Conservation (phyloP, 176 grass and related monocot species). For the Aegilops umbellulata region DNA sequence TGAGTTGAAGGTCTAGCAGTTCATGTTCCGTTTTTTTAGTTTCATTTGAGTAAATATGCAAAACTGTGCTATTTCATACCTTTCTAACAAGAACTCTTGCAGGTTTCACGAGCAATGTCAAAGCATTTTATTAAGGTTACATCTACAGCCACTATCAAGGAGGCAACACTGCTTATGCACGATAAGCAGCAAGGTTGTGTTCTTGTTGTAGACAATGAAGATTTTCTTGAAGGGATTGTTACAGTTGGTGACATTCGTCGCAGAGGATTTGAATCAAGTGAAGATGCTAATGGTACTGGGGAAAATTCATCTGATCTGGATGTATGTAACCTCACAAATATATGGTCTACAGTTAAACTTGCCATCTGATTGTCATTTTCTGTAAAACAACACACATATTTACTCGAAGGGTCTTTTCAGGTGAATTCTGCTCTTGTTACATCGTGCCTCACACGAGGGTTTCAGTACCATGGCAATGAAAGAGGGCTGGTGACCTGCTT, state of each 20-base stretch:
- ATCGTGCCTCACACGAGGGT: conserved; percentile 78
- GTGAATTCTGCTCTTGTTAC: conserved; percentile 63
- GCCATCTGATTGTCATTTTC: not conserved
- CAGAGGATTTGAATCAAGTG: conserved; percentile 55
- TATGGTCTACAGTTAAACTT: not conserved
- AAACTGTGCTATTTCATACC: not conserved
- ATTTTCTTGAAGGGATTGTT: conserved; percentile 95
- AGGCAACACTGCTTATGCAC: conserved; percentile 71
- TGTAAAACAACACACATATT: conserved; percentile 26
- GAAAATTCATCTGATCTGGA: conserved; percentile 49
- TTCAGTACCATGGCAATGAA: conserved; percentile 80
- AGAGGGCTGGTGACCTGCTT: conserved; percentile 92
- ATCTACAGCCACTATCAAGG: conserved; percentile 59
- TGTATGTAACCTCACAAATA: conserved; percentile 33
- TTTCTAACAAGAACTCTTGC: conserved; percentile 35
- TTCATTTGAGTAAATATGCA: not conserved
- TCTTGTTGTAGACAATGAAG: conserved; percentile 87
- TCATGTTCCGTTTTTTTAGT: not conserved
- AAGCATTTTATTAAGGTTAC: conserved; percentile 73
- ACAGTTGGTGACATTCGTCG: conserved; percentile 75
- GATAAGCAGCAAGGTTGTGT: conserved; percentile 88
- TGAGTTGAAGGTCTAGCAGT: conserved; percentile 75
- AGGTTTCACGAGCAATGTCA: conserved; percentile 95
- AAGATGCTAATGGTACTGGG: conserved; percentile 15
- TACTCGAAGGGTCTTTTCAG: conserved; percentile 39